Evolutionary conservation across 176 grass and related monocot species (phyloP), one percentile per base, ranked within the genome.

Genomic region (Leersia perrieri): DNA sequence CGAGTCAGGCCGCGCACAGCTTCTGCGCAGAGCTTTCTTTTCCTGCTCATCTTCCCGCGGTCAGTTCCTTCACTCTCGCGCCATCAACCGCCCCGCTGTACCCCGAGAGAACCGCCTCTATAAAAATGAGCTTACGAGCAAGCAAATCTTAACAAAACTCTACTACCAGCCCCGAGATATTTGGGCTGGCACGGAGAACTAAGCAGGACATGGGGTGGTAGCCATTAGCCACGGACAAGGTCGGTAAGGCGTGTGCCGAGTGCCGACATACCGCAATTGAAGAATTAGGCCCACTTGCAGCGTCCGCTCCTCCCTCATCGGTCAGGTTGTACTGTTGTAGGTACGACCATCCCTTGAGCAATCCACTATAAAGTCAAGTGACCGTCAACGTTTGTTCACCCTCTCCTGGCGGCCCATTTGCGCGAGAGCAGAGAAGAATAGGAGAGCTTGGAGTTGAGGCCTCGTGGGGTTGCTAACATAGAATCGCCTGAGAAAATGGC

Each of bases 11-110:
- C n/a, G n/a, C n/a, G n/a, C 49, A 84, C 75, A 74, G 63, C 81
- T 84, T 60, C 38, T 18, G 0, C 71, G 3, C 65, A 72, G 72
- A 77, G 77, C 5, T 89, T 85, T 85, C 82, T 89, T 89, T 85
- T 10, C 77, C 78, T 89, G 72, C 41, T 65, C 75, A 0, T 53
- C n/a, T n/a, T n/a, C n/a, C n/a, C n/a, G n/a, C n/a, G n/a, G n/a
- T n/a, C n/a, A n/a, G n/a, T n/a, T 53, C 9, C 49, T n/a, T 53
- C 49, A 8, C 49, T 53, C 49, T n/a, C 20, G 49, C 49, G 49
- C 49, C 45, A 51, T 63, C 11, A 26, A 66, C 44, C 13, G 22
- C 64, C 41, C 57, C 22, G n/a, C 51, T 22, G 11, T n/a, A 55
- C 51, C 20, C 51, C n/a, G 3, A 25, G 8, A 58, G 0, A 14